Conservation (phyloP, 306 rosid species). For the Senna siamea region DNA sequence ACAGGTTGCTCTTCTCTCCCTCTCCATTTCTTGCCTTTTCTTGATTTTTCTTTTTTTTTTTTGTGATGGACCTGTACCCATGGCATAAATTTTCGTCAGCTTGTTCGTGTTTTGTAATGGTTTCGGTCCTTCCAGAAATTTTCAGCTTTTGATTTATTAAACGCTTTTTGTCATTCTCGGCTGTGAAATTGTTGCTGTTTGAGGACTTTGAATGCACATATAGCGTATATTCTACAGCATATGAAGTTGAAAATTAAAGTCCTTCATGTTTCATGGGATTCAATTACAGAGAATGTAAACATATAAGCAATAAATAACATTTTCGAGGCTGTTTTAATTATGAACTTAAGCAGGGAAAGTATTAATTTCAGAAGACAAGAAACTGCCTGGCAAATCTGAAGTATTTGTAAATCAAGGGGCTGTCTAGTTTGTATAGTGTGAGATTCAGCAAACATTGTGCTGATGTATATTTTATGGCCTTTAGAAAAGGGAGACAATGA, state of each 20-base stretch:
- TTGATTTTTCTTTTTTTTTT: too few relatives aligned
- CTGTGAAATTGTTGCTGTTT: too few relatives aligned
- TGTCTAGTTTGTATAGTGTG: neutral
- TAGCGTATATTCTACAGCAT: neutral
- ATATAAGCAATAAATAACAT: neutral
- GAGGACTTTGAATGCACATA: too few relatives aligned
- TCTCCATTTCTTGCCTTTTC: too few relatives aligned
- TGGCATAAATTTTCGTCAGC: too few relatives aligned
- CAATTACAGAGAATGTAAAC: neutral
- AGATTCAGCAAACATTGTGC: neutral
- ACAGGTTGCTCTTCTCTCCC: too few relatives aligned
- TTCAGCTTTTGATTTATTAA: neutral
- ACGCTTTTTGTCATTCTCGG: neutral
- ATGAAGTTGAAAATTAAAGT: neutral
- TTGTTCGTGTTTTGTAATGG: too few relatives aligned
- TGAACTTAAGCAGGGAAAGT: neutral
- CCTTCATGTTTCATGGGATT: neutral
- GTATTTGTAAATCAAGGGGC: neutral
- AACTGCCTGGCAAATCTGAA: neutral
- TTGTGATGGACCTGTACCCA: too few relatives aligned
- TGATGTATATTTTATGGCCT: neutral
- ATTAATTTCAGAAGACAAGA: neutral
- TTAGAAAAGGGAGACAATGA: neutral
- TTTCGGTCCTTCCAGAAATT: neutral
- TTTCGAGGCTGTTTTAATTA: neutral